Base-by-base conservation (phyloP, 176 grass and related monocot genomes). In the Lolium perenne region DNA sequence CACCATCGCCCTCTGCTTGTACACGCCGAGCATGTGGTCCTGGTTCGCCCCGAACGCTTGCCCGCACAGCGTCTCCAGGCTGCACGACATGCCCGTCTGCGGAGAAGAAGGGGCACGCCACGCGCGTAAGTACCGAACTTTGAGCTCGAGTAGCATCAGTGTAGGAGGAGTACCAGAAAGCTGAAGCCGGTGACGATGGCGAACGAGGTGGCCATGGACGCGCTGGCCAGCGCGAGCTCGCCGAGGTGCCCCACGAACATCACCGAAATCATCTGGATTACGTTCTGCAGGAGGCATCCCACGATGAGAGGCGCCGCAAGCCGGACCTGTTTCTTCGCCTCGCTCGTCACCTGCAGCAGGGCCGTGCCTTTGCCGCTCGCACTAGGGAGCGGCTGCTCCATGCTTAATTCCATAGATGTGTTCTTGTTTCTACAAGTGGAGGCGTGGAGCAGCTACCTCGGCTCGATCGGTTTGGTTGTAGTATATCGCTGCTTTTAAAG, bases 1-100 rank as follows among this genome's bases (percentile, higher is more conserved):
- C 10, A 93, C 51, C 91, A 88, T 85, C 35, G 88, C 88, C 4
- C 91, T 47, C 62, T 90, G 91, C 65, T 83, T 88, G 77, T 90
- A 78, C 20, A 93, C 74, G 8, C 91, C 91, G 1, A 93, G 72
- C 40, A 88, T 71, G 0, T 76, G 20, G 45, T 88, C 38, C 17
- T 86, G 47, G 50, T 76, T 70, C 0, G 91, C 88, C 2, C 91
- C 91, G 13, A 69, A 90, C 2, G 88, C 85, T 79, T 93, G 88
- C 20, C 80, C 66, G 13, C 80, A 71, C 20, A 82, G 9, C 4
- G 80, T 82, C 13, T 82, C 80, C 50, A 82, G 78, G 41, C 32
- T 82, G 82, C 25, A 88, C 0, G 80, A 38, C 66, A 82, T 82
- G 3, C 80, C 80, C 0, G 38, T 68, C 80, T 82, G 66, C 43